Evolutionary conservation across 2,329 filamentous ascomycete genomes (phyloP).

Genomic region (Aphanocladium album): DNA sequence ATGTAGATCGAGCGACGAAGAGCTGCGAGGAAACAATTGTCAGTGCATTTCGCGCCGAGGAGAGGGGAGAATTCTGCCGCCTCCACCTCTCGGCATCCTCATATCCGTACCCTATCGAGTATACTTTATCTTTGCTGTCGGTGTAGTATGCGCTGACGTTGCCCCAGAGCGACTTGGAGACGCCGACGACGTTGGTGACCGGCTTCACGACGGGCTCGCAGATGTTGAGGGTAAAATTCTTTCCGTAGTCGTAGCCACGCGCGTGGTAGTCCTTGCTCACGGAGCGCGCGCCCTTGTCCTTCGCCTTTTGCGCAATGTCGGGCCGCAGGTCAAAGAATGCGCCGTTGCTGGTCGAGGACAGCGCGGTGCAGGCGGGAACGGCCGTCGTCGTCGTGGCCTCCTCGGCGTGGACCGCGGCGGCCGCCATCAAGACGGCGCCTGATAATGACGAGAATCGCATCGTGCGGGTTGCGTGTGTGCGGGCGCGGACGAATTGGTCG

Average conservation of each 20-base stretch:
- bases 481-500: not conserved
- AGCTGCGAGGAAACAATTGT: slow-evolving; percentile 21
- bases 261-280: slow-evolving; percentile 54
- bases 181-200: slow-evolving; percentile 57
- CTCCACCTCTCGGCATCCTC: too few species aligned
- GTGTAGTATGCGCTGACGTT: slow-evolving; percentile 79
- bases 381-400: slow-evolving; percentile 38
- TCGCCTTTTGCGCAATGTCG: slow-evolving; percentile 43
- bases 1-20: slow-evolving; percentile 46
- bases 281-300: slow-evolving; percentile 39
- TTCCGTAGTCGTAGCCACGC: slow-evolving; percentile 69
- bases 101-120: slow-evolving; percentile 66
- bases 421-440: slow-evolving; percentile 26
- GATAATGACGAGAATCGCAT: slow-evolving; percentile 24
- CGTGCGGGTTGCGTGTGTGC: not conserved
- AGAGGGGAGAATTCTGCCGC: not conserved
- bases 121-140: slow-evolving; percentile 57
- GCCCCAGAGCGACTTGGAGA: slow-evolving; percentile 56
- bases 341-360: slow-evolving; percentile 49
- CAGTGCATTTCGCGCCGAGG: not conserved
- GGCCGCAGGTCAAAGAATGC: slow-evolving; percentile 56
- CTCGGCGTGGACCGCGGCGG: slow-evolving; percentile 29
- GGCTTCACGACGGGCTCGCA: slow-evolving; percentile 70
- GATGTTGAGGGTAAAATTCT: slow-evolving; percentile 81
- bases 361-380: slow-evolving; percentile 50